These are phyloP conservation scores for Populus hybrid DNA, from an alignment of 441 rosid species.

Conservation along the genomic window DNA sequence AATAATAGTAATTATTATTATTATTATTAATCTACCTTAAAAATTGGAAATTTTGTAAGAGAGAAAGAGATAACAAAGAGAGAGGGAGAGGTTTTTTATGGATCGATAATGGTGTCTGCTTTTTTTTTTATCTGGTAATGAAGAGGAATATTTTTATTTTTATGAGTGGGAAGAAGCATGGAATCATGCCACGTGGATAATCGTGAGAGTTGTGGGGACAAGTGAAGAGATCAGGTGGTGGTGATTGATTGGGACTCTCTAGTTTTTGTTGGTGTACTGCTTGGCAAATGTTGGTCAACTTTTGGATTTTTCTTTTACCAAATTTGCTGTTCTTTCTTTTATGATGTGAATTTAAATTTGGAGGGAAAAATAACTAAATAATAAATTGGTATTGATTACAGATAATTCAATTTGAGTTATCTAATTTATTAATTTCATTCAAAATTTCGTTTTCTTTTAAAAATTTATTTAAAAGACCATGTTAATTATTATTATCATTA, in stretches of 20 bases:
- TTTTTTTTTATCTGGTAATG: background rate
- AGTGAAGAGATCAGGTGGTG: background rate
- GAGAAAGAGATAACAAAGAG: background rate
- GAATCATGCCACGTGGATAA: background rate
- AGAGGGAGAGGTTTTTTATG: background rate
- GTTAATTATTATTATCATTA: no score
- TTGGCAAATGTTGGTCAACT: background rate
- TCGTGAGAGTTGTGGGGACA: background rate
- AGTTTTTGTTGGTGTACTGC: background rate
- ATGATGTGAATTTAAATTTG: background rate
- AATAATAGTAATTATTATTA: no score
- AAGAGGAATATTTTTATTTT: background rate
- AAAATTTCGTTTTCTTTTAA: background rate
- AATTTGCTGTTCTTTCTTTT: background rate
- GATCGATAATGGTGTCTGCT: background rate
- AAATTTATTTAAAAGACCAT: background rate
- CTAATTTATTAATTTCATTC: background rate
- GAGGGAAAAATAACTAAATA: no score
- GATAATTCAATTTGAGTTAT: background rate
- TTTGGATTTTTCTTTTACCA: background rate
- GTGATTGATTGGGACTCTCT: slow-evolving; percentile 13
- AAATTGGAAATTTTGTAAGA: background rate
- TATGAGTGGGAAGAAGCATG: background rate
- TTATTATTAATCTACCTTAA: background rate
- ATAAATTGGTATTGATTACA: background rate